Conservation (phyloP, 345 rosid genomes). For the Salix udensis region DNA sequence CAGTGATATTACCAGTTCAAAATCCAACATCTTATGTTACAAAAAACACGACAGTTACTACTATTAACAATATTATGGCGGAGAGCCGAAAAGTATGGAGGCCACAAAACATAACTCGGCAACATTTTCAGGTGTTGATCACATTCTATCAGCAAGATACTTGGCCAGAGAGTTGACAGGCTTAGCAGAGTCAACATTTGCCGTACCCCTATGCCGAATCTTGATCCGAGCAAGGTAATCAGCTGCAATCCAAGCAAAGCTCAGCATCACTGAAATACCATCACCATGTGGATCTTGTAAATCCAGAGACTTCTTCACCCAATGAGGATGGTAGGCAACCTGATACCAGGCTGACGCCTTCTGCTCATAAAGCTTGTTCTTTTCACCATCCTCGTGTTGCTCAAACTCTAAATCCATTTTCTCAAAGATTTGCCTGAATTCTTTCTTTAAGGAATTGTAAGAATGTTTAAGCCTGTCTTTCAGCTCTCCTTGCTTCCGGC, state of each 20-base stretch:
- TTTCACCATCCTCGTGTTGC: constrained; percentile 55
- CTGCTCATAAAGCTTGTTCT: constrained; percentile 47
- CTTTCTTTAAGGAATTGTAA: constrained; percentile 65
- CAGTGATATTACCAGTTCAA: not conserved
- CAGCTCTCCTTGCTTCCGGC: constrained; percentile 71
- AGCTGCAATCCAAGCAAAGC: constrained; percentile 87
- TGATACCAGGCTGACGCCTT: constrained; percentile 97
- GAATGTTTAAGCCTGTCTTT: constrained; percentile 74
- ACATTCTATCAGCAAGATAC: constrained; percentile 62
- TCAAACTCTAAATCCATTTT: constrained; percentile 38
- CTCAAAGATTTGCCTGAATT: constrained; percentile 64
- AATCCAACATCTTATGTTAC: not conserved
- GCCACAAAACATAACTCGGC: not conserved
- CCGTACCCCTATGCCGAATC: constrained; percentile 34
- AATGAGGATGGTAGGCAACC: constrained; percentile 70
- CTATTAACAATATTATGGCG: constrained; percentile 1
- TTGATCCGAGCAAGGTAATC: constrained; percentile 87
- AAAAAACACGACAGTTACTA: not conserved
- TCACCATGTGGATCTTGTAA: constrained; percentile 42
- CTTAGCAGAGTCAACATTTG: constrained; percentile 40
- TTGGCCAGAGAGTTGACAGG: constrained; percentile 58
- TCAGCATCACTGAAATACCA: constrained; percentile 42
- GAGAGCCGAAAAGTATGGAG: constrained; percentile 2
- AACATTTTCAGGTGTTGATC: not conserved
- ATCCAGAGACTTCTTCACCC: constrained; percentile 54